Evolutionary conservation across 352 stramenopile genomes (phyloP).

Genomic region (Phytophthora megakarya): DNA sequence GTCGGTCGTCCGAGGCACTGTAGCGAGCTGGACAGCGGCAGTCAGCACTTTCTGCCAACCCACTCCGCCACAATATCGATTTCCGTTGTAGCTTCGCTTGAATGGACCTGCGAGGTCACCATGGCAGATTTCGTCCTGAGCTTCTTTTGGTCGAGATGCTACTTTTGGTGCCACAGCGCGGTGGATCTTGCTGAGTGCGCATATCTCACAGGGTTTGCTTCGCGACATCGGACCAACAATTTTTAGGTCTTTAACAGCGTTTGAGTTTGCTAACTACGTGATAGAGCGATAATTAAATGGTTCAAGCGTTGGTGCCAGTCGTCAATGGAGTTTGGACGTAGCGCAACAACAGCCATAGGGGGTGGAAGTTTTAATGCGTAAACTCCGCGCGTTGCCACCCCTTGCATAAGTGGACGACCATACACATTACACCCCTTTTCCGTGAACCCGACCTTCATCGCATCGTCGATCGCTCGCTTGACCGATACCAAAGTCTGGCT

Average conservation of each 20-base stretch:
- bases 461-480: conserved; percentile 14
- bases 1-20: too few relatives aligned
- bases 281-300: conserved; percentile 3
- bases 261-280: not conserved
- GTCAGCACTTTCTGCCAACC: too few relatives aligned
- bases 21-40: too few relatives aligned
- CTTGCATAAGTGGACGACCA: not conserved
- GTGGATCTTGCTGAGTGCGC: not conserved
- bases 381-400: not conserved
- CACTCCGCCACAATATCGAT: conserved; percentile 14
- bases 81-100: conserved; percentile 7
- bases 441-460: conserved; percentile 11
- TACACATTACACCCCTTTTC: conserved; percentile 3
- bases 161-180: too few relatives aligned
- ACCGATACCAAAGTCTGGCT: conserved; percentile 8
- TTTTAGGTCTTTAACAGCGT: not conserved
- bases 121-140: conserved; percentile 1
- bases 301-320: conserved; percentile 9
- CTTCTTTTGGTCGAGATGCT: not conserved
- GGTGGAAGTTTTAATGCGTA: not conserved
- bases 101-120: conserved; percentile 6
- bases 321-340: conserved; percentile 6
- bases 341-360: not conserved
- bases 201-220: not conserved
- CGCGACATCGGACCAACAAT: not conserved